Evolutionary conservation across 345 rosid species (phyloP), one percentile per base, ranked within the genome.

Genomic region (Bretschneidera sinensis): DNA sequence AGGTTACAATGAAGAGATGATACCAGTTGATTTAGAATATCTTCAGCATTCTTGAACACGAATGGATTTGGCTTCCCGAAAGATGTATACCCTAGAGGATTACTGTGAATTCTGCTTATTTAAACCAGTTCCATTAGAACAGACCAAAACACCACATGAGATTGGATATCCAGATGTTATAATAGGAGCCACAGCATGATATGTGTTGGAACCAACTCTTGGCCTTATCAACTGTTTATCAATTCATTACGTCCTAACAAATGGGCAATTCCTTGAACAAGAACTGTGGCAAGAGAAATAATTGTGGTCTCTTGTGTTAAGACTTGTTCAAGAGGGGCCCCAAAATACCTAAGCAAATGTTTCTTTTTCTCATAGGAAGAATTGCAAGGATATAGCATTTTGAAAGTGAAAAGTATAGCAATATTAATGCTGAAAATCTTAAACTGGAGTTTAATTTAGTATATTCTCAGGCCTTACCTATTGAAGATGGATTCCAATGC

Each of bases 61-160:
- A 53, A 78, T 31, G 96, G 92, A 50, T 85, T 86, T 64, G 95
- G 98, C 64, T 88, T 91, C 63, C 98, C 98, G 64, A 81, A 83
- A 23, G 77, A 78, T 51, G 83, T 78, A 72, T 86, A 91, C 48
- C 61, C 67, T 47, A 91, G 83, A 25, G 79, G 71, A 21, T 65
- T 66, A 17, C 61, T 64, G 66, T 85, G 87, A 59, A 88, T 74
- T 57, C 92, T 91, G 85, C 76, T 79, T 28, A 50, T 54, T 43
- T 47, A 39, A 43, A 34, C 43, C 13, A 43, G 21, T 7, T 10
- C 17, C 61, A 62, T 62, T 21, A 54, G 48, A 57, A 55, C 31
- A 56, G 23, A 54, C 21, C 22, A 35, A 23, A 17, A n/a, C 24
- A 61, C 57, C n/a, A 17, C 45, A 7, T 39, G 15, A 11, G 1